Base-by-base conservation (phyloP, 495 filamentous ascomycete species). In the Xylaria castorea region DNA sequence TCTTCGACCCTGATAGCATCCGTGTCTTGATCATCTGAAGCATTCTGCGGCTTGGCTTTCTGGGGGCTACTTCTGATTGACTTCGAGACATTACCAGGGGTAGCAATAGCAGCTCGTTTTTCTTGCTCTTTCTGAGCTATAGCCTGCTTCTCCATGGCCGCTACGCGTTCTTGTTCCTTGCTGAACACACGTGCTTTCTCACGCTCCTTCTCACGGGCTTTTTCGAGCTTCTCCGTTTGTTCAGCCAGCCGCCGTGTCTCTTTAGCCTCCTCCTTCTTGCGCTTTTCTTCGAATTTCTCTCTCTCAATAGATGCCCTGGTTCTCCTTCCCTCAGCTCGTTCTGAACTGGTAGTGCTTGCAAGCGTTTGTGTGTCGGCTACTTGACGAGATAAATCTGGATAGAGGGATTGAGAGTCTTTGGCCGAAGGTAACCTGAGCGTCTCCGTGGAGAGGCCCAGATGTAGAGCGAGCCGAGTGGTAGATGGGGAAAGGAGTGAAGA, bases 281-380 rank as follows among this genome's bases (percentile, higher is more conserved):
- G 87, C 78, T 89, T 91, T 75, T 91, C 83, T 80, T 93, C 85
- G 70, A 86, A 85, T 75, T 84, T 86, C 71, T 89, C 89, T 36
- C 89, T 85, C 77, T 97, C 94, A 2, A 90, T 90, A 5, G 93
- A 95, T 71, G 91, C 92, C 65, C 93, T 88, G 0, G 91, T 93
- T 72, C 90, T 87, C 36, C 89, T 87, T 30, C 85, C 85, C 74
- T 89, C 89, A 16, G 77, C 73, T 38, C 82, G 81, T 14, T 76
- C 68, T 11, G 83, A 83, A 68, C 85, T 86, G 5, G 76, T 53
- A 0, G 85, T 74, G 3, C 78, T 76, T 18, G 73, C 75, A 40
- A 79, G 66, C 22, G 78, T 66, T 58, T 80, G 72, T 4, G 61
- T 71, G 16, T 82, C 76, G 22, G 63, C 40, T n/a, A 75, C 73